Evolutionary conservation across 139 green algal species (phyloP).

Genomic region (Ostreobium quekettii): DNA sequence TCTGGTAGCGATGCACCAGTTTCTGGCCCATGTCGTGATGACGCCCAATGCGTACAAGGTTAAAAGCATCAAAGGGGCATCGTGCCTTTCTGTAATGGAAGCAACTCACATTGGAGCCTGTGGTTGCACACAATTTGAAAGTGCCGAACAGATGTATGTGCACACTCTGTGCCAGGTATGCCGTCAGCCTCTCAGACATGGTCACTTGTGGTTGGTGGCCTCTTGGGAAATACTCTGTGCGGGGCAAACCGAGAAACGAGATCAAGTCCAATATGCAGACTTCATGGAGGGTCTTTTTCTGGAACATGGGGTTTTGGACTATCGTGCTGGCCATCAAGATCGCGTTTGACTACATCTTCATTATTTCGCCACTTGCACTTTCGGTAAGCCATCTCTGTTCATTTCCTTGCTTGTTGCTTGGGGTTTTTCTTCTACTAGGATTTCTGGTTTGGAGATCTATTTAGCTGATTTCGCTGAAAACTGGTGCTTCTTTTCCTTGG

Average conservation of each 20-base stretch:
- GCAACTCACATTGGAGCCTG: no score
- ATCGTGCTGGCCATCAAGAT: slow-evolving; percentile 43
- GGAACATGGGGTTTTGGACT: slow-evolving; percentile 51
- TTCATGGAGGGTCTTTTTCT: slow-evolving; percentile 30
- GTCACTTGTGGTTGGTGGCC: slow-evolving; percentile 29
- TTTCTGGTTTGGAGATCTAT: no score
- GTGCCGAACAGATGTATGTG: not conserved
- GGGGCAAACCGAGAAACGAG: slow-evolving; percentile 15
- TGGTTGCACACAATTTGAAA: not conserved
- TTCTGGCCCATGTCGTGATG: no score
- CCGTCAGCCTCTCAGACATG: slow-evolving; percentile 1
- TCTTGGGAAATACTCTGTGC: slow-evolving; percentile 28
- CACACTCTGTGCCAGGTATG: no score
- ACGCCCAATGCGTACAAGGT: no score
- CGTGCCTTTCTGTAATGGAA: no score
- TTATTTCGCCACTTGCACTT: slow-evolving; percentile 13
- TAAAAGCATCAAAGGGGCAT: no score
- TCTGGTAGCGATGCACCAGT: no score
- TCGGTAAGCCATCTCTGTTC: no score
- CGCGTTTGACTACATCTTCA: slow-evolving; percentile 49
- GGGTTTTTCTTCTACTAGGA: no score
- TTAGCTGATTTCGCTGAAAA: no score
- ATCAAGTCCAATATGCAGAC: slow-evolving; percentile 7
- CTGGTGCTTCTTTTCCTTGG: not conserved
- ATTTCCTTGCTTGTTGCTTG: no score